Evolutionary conservation across 1,139 yeast genomes (phyloP).

Genomic region (Geotrichum fermentans): DNA sequence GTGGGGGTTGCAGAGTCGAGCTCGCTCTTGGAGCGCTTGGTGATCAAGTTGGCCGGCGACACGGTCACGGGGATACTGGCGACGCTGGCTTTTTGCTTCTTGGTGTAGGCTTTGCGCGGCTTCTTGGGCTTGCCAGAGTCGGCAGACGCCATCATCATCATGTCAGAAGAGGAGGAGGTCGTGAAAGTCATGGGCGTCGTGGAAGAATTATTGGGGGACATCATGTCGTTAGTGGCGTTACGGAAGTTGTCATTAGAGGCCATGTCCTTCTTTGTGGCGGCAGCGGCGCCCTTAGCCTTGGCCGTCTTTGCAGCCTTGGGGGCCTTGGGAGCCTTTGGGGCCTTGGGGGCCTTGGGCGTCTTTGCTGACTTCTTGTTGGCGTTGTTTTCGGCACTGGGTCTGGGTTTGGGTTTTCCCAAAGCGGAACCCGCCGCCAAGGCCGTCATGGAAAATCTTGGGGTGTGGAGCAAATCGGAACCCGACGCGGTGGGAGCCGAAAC

Average conservation of each 20-base stretch:
- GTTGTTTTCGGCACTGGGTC: background rate
- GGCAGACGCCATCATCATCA: background rate
- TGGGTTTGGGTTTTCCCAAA: constrained; percentile 3
- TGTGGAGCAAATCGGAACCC: constrained; percentile 3
- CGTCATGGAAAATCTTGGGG: background rate
- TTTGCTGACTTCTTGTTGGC: background rate
- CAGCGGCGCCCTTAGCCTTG: constrained; percentile 20
- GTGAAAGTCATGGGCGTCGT: constrained; percentile 12
- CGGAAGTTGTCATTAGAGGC: constrained; percentile 2
- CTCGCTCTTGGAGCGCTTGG: constrained; percentile 24
- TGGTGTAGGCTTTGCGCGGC: constrained; percentile 14
- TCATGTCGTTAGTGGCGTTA: constrained; percentile 4
- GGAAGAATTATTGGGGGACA: background rate
- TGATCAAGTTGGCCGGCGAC: constrained; percentile 26
- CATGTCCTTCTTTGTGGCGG: constrained; percentile 7
- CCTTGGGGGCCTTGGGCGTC: constrained; percentile 12
- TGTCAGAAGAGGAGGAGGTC: constrained; percentile 6
- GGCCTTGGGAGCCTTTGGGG: constrained; percentile 22
- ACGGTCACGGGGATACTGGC: constrained; percentile 22
- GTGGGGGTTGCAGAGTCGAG: constrained; percentile 12
- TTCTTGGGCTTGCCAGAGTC: constrained; percentile 1
- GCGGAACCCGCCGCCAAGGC: constrained; percentile 3
- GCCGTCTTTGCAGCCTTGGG: constrained; percentile 3
- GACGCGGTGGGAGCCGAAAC: constrained; percentile 1
- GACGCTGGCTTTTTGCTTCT: constrained; percentile 23